A percentile compares a stretch with the other conserved stretches of the same genome.
Evolutionary conservation across 257 asterid genomes (phyloP).

Genomic region (Solanum clarkiae): DNA sequence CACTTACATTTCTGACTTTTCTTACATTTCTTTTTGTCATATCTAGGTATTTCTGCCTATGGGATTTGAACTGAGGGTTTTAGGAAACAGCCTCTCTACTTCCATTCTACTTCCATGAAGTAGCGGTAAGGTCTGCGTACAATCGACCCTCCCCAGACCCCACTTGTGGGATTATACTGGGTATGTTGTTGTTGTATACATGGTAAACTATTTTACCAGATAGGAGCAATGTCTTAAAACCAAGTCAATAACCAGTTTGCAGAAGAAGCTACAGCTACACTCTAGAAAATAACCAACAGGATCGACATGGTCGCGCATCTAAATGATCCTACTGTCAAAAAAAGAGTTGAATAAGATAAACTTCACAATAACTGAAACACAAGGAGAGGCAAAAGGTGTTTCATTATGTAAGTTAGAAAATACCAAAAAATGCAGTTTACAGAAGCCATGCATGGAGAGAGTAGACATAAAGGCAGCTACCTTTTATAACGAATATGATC

Average conservation of each 20-base stretch:
- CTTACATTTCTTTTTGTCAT: too few relatives aligned
- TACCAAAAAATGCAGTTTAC: not conserved
- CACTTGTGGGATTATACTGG: too few relatives aligned
- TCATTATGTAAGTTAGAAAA: not conserved
- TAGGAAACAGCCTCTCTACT: too few relatives aligned
- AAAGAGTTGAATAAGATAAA: not conserved
- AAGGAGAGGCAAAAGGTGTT: not conserved
- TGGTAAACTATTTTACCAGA: slow-evolving; percentile 17
- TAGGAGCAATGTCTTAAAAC: slow-evolving; percentile 16
- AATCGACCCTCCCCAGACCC: too few relatives aligned
- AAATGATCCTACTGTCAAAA: not conserved
- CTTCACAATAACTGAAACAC: not conserved
- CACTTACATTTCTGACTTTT: too few relatives aligned
- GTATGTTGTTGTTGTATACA: too few relatives aligned
- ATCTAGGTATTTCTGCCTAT: too few relatives aligned
- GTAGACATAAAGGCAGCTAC: not conserved
- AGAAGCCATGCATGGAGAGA: not conserved
- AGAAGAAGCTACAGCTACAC: slow-evolving; percentile 11
- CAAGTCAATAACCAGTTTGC: slow-evolving; percentile 14
- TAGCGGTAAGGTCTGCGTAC: too few relatives aligned
- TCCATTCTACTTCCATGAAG: too few relatives aligned
- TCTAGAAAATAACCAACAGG: slow-evolving; percentile 9
- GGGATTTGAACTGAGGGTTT: too few relatives aligned
- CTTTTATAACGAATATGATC: not conserved
- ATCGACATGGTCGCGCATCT: slow-evolving; percentile 36